These are phyloP conservation scores for Eimeria maxima DNA, from an alignment of 169 alveolate genomes.

Conservation along the genomic window DNA sequence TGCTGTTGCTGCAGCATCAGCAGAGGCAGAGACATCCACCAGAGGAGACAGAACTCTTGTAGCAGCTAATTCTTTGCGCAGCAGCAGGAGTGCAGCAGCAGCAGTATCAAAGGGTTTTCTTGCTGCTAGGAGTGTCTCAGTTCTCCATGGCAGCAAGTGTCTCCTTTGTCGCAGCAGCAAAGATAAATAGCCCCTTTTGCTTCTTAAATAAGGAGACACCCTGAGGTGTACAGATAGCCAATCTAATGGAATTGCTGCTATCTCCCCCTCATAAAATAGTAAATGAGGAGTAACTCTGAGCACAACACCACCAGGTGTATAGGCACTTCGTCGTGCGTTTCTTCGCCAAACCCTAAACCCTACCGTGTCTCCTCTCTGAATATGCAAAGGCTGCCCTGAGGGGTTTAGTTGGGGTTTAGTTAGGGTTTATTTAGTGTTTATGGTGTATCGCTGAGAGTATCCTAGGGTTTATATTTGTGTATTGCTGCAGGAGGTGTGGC, in stretches of 20 bases:
- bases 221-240: constrained; percentile 59
- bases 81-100: background rate
- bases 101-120: constrained; percentile 9
- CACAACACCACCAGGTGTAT: background rate
- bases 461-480: background rate
- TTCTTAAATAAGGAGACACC: background rate
- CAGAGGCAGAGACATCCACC: background rate
- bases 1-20: background rate
- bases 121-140: background rate
- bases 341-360: background rate
- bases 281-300: constrained; percentile 26
- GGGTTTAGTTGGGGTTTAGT: background rate
- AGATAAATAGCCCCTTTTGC: background rate
- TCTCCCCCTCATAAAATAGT: constrained; percentile 31
- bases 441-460: constrained; percentile 19
- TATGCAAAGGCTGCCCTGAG: too few relatives aligned
- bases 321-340: too few relatives aligned
- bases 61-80: background rate
- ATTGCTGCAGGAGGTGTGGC: too few relatives aligned
- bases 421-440: background rate
- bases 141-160: background rate
- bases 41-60: background rate
- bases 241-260: background rate
- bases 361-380: too few relatives aligned
- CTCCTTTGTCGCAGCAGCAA: background rate